Evolutionary conservation across 768 basidiomycete genomes (phyloP).

Genomic region (Terana coerulea): DNA sequence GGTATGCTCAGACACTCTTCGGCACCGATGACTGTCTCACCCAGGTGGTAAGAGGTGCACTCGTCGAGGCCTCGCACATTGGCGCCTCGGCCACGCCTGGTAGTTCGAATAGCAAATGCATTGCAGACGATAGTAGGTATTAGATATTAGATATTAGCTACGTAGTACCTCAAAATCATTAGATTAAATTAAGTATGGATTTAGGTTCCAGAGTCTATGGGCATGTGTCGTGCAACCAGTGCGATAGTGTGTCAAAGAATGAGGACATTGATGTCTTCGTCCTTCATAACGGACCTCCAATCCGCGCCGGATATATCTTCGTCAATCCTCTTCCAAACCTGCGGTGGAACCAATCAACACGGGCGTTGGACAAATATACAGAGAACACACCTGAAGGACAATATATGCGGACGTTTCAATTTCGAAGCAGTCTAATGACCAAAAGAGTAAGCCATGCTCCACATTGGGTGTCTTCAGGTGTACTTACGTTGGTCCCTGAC

Average conservation of each 20-base stretch:
- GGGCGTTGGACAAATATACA: conserved; percentile 16
- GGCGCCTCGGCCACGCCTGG: too few relatives aligned
- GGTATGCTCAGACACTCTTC: too few relatives aligned
- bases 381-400: conserved; percentile 27
- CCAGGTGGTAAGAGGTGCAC: too few relatives aligned
- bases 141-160: too few relatives aligned
- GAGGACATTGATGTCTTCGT: conserved; percentile 25
- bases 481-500: conserved; percentile 27
- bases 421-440: conserved; percentile 31
- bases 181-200: too few relatives aligned
- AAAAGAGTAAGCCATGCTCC: conserved; percentile 3
- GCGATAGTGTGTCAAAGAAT: conserved; percentile 19
- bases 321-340: conserved; percentile 35
- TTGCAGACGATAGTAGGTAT: too few relatives aligned
- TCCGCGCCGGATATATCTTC: conserved; percentile 27
- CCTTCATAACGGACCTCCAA: conserved; percentile 35
- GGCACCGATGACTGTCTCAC: too few relatives aligned
- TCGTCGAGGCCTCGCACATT: too few relatives aligned
- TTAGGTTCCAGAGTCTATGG: background rate
- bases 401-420: conserved; percentile 34
- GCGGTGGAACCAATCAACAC: conserved; percentile 13
- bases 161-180: too few relatives aligned
- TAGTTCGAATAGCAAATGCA: too few relatives aligned
- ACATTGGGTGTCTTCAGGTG: conserved; percentile 2
- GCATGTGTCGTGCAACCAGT: background rate